Evolutionary conservation across 306 rosid genomes (phyloP), one percentile per base, ranked within the genome.

Genomic region (cucumber (Cucumis sativus)): DNA sequence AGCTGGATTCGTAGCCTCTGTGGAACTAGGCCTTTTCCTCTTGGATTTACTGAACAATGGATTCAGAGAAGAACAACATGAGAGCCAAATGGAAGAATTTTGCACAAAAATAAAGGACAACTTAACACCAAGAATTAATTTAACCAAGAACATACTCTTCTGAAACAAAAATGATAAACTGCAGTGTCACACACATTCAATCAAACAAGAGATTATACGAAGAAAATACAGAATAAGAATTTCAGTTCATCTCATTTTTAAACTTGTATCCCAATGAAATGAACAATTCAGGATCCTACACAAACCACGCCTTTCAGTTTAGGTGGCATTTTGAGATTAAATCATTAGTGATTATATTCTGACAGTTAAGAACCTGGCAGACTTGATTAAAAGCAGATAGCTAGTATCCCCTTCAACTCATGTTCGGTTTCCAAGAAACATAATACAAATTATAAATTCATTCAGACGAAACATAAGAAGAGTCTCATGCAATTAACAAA

Each of bases 1-100:
- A 64, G 80, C 70, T 64, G 56, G 77, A 78, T 70, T 52, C 15
- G 60, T 49, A 25, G 41, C 60, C 62, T 89, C 98, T 11, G 74
- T 77, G 28, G 82, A 82, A 87, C 84, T 84, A 13, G 75, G 73
- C 79, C 69, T 84, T 82, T 88, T 91, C 82, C 86, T 86, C 88
- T 91, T 93, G 60, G 86, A 82, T 77, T 92, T 93, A 61, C 73
- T 78, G 67, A 25, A 83, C 43, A 7, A 30, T 51, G 62, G 56
- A 25, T 20, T 20, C 52, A 47, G 40, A 54, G 64, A 35, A 47
- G 45, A 61, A 63, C 77, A 79, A 51, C 62, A 30, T 59, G 69
- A 71, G 75, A 78, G 77, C 72, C 76, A 43, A 25, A 43, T 40
- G 25, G 45, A 79, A 71, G 45, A 45, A 52, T 33, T 35, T 47